Conservation (phyloP, 2,329 filamentous ascomycete genomes). For the Aspergillus piperis region DNA sequence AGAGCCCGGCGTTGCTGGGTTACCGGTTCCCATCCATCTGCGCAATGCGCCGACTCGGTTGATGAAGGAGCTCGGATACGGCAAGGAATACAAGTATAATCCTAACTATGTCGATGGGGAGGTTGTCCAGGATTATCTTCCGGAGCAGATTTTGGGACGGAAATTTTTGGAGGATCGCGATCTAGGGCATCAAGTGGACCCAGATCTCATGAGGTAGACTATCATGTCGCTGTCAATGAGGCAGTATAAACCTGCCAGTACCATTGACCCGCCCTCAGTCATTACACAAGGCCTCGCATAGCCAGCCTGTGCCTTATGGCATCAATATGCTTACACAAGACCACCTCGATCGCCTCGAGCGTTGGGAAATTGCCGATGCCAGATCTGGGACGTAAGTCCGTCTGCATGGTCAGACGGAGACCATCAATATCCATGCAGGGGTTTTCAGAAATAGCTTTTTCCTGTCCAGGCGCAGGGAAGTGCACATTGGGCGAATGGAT, state of each 20-base stretch:
- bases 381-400: no score
- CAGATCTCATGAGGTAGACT: conserved; percentile 53
- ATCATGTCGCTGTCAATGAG: not conserved
- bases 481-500: no score
- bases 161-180: conserved; percentile 78
- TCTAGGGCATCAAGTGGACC: conserved; percentile 76
- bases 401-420: no score
- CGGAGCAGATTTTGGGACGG: conserved; percentile 69
- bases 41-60: conserved; percentile 88
- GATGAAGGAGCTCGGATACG: conserved; percentile 92
- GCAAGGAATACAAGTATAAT: conserved; percentile 93
- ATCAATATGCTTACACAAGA: no score
- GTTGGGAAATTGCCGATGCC: no score
- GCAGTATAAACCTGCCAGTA: not conserved
- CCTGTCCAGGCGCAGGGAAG: no score
- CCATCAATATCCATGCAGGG: no score
- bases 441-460: no score
- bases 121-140: conserved; percentile 89
- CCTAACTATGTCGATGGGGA: conserved; percentile 81
- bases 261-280: no score
- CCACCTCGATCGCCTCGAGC: no score
- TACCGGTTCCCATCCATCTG: conserved; percentile 84
- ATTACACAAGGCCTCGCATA: no score
- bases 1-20: conserved; percentile 77
- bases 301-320: no score